A percentile compares a stretch with the other conserved stretches of the same genome.
phyloP scores from a whole-genome alignment of 1,284 basidiomycete genomes.

The Leucoagaricus sp. region DNA sequence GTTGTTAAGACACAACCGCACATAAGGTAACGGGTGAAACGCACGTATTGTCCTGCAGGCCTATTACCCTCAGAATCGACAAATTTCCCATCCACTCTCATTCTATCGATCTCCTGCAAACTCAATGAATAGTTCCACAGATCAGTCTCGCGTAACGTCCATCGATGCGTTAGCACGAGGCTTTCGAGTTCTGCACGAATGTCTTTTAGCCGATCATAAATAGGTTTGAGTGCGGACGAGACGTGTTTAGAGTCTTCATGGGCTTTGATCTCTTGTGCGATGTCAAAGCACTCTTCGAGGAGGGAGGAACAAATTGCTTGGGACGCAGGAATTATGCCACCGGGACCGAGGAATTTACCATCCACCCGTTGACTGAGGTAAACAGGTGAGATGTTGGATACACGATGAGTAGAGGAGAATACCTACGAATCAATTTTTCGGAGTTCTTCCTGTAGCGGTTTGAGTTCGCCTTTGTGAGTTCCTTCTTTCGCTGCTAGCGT shows the following conservation, averaged over 20 bases:
- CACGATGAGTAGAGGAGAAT: slow-evolving; percentile 23
- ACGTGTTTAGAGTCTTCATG: slow-evolving; percentile 93
- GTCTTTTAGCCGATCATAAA: slow-evolving; percentile 89
- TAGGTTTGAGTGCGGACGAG: slow-evolving; percentile 85
- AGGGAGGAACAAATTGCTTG: slow-evolving; percentile 90
- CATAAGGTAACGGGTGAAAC: slow-evolving; percentile 26
- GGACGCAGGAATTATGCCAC: slow-evolving; percentile 88
- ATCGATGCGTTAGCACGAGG: slow-evolving; percentile 92
- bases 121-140: slow-evolving; percentile 93
- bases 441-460: slow-evolving; percentile 90
- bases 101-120: slow-evolving; percentile 95
- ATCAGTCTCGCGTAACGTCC: slow-evolving; percentile 97
- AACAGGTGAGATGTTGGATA: background rate
- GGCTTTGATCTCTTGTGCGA: slow-evolving; percentile 94
- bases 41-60: slow-evolving; percentile 88
- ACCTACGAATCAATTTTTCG: slow-evolving; percentile 94
- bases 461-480: slow-evolving; percentile 84
- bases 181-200: slow-evolving; percentile 89
- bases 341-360: slow-evolving; percentile 94
- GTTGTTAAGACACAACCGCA: background rate
- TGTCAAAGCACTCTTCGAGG: slow-evolving; percentile 96
- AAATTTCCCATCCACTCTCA: slow-evolving; percentile 97
- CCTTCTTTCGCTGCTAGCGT: slow-evolving; percentile 87
- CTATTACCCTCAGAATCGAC: slow-evolving; percentile 92
- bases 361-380: slow-evolving; percentile 82